A percentile compares a stretch with the other conserved stretches of the same genome.
phyloP scores from a whole-genome alignment of 306 rosid genomes.

The Castanea sativa region DNA sequence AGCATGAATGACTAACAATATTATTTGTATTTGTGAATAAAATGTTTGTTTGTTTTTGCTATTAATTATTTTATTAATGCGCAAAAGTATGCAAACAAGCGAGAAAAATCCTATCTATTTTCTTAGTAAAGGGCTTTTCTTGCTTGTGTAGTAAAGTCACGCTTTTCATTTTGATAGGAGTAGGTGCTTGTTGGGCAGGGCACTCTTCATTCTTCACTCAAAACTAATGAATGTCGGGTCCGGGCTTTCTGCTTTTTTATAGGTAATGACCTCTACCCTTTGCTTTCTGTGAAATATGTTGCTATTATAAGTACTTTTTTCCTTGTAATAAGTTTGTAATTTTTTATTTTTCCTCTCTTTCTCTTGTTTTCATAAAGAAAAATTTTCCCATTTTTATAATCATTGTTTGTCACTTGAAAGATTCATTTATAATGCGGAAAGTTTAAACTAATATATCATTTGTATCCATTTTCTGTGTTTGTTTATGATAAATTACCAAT shows the following conservation, averaged over 20 bases:
- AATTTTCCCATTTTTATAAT: background rate
- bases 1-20: background rate
- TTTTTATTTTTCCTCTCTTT: background rate
- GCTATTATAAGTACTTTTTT: background rate
- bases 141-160: no score
- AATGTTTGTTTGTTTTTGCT: background rate
- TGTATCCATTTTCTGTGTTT: background rate
- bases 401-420: background rate
- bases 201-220: no score
- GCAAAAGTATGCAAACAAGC: no score
- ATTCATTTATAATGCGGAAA: background rate
- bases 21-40: background rate
- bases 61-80: no score
- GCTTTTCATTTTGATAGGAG: no score
- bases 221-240: no score
- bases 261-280: conserved; percentile 38
- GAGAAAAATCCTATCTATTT: no score
- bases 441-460: background rate
- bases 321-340: background rate
- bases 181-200: no score
- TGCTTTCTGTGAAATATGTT: background rate
- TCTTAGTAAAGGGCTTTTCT: no score
- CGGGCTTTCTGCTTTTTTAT: no score
- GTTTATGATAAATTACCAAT: no score
- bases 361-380: background rate